phyloP scores from a whole-genome alignment of 768 basidiomycete species.

The Lactarius sp. region DNA sequence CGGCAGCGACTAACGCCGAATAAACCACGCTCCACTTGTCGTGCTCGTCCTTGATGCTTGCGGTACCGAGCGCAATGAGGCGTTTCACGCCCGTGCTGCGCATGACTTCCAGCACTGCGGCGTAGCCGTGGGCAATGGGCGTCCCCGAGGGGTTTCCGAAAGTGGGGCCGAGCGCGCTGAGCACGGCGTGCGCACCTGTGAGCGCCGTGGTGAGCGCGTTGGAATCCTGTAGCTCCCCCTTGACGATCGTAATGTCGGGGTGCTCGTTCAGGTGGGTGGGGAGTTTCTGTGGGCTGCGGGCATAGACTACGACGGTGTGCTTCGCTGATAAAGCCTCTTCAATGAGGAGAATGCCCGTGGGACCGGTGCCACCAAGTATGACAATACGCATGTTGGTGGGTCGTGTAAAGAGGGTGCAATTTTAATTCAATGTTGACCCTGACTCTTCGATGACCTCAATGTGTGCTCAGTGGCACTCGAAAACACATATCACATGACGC shows the following conservation, averaged over 20 bases:
- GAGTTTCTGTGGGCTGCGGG: constrained; percentile 59
- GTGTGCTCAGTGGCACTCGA: too few species aligned
- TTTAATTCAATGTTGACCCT: background rate
- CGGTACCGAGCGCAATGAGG: constrained; percentile 62
- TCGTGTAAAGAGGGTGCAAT: background rate
- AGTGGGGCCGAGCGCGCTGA: constrained; percentile 61
- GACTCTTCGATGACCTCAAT: too few species aligned
- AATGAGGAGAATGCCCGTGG: constrained; percentile 51
- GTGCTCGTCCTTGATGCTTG: constrained; percentile 55
- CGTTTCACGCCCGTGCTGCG: constrained; percentile 46
- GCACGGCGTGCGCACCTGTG: constrained; percentile 52
- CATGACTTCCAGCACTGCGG: constrained; percentile 53
- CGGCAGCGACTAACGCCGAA: constrained; percentile 37
- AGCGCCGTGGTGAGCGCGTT: constrained; percentile 48
- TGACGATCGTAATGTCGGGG: constrained; percentile 43
- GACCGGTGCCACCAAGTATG: constrained; percentile 68
- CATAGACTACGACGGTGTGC: constrained; percentile 54
- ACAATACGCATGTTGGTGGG: constrained; percentile 45
- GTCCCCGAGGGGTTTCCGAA: constrained; percentile 41
- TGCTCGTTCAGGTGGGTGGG: constrained; percentile 46
- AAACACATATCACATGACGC: too few species aligned
- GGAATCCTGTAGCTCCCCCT: constrained; percentile 53
- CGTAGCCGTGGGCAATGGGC: constrained; percentile 61
- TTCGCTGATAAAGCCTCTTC: constrained; percentile 45
- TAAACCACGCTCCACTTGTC: constrained; percentile 53